Conservation (phyloP, 805 yeast species). For the Saturnispora mendoncae region DNA sequence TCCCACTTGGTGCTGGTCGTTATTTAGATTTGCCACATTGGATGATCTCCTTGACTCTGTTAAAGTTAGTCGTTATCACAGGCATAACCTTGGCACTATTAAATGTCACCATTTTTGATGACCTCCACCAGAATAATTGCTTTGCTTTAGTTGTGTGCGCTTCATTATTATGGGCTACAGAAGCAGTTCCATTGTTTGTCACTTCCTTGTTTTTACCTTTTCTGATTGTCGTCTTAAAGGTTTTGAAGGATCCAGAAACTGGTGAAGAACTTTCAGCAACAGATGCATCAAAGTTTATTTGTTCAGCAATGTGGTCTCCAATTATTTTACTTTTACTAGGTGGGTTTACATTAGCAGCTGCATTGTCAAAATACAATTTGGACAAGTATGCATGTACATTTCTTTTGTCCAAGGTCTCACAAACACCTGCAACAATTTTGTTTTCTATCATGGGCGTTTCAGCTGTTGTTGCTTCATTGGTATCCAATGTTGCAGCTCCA, state of each 20-base stretch:
- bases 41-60: conserved; percentile 30
- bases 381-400: conserved; percentile 80
- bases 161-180: conserved; percentile 92
- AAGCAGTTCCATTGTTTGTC: conserved; percentile 83
- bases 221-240: conserved; percentile 63
- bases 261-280: conserved; percentile 48
- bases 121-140: conserved; percentile 63
- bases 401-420: conserved; percentile 76
- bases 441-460: conserved; percentile 82
- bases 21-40: conserved; percentile 27
- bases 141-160: conserved; percentile 75
- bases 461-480: conserved; percentile 86
- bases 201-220: conserved; percentile 82
- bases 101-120: conserved; percentile 49
- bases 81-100: conserved; percentile 41
- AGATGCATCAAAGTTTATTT: conserved; percentile 69
- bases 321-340: conserved; percentile 85
- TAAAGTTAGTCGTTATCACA: conserved; percentile 41
- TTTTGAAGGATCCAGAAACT: conserved; percentile 48
- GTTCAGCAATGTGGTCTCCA: conserved; percentile 91
- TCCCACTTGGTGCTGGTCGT: conserved; percentile 25
- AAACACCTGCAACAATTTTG: conserved; percentile 69
- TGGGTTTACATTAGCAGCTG: conserved; percentile 93
- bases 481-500: conserved; percentile 95
- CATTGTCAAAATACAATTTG: conserved; percentile 80